These are phyloP conservation scores for Coniochaeta sp. DNA, from an alignment of 2,329 filamentous ascomycete species.

Conservation along the genomic window DNA sequence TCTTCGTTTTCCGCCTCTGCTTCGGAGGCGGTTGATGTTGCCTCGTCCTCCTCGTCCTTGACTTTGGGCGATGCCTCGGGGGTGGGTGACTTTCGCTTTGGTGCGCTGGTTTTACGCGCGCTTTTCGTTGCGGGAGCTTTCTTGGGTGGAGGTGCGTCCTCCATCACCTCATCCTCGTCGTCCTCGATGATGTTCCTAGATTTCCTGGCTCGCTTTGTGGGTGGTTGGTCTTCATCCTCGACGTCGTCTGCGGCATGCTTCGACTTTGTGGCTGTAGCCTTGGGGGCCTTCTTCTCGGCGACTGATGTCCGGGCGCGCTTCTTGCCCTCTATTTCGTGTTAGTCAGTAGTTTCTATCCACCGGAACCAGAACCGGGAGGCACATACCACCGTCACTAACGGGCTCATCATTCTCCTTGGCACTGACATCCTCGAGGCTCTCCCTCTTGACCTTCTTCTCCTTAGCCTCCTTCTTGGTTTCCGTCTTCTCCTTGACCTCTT, in stretches of 20 bases:
- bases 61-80: slow-evolving; percentile 22
- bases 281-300: slow-evolving; percentile 14
- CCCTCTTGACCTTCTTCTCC: slow-evolving; percentile 1
- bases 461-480: too few relatives aligned
- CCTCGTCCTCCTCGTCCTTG: slow-evolving; percentile 40
- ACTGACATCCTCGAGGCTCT: slow-evolving; percentile 8
- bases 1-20: slow-evolving; percentile 40
- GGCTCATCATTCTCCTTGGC: slow-evolving; percentile 1
- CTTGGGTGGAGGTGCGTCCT: slow-evolving; percentile 20
- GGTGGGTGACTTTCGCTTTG: slow-evolving; percentile 14
- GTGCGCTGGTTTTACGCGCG: too few relatives aligned
- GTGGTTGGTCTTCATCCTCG: slow-evolving; percentile 53
- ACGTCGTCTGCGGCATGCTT: slow-evolving; percentile 38
- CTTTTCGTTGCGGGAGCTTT: slow-evolving; percentile 20
- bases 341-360: slow-evolving; percentile 4
- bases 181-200: slow-evolving; percentile 41
- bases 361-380: slow-evolving; percentile 10
- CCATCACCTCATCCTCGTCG: slow-evolving; percentile 38
- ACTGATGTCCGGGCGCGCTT: slow-evolving; percentile 32
- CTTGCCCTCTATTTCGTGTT: slow-evolving; percentile 29
- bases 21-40: slow-evolving; percentile 40
- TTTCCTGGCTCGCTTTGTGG: slow-evolving; percentile 49
- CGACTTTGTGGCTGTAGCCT: slow-evolving; percentile 24
- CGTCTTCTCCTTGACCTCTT: too few relatives aligned
- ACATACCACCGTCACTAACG: not conserved